Evolutionary conservation across 345 rosid species (phyloP).

Genomic region (Punica granatum): DNA sequence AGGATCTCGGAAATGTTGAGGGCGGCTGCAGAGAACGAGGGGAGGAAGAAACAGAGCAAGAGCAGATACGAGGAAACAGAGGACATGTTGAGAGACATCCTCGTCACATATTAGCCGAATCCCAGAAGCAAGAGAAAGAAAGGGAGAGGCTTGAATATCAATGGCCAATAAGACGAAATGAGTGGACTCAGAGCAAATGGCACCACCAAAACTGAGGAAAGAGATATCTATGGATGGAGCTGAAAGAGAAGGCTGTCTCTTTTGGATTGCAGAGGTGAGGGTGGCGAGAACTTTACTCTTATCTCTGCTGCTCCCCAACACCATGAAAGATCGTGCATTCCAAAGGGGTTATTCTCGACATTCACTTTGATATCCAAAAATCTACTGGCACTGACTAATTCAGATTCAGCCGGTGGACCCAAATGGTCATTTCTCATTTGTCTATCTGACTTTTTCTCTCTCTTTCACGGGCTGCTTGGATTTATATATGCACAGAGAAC

Average conservation of each 20-base stretch:
- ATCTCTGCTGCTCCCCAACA: background rate
- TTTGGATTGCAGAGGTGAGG: too few relatives aligned
- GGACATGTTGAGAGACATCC: background rate
- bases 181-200: background rate
- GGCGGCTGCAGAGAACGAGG: background rate
- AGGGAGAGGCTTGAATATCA: background rate
- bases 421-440: too few relatives aligned
- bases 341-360: too few relatives aligned
- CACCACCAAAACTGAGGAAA: background rate
- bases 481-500: background rate
- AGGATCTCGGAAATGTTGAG: conserved; percentile 5
- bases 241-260: too few relatives aligned
- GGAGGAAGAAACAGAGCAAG: background rate
- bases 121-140: too few relatives aligned
- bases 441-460: background rate
- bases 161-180: background rate
- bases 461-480: background rate
- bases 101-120: background rate
- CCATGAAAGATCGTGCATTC: background rate
- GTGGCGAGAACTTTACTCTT: background rate
- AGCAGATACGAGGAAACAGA: background rate
- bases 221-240: background rate
- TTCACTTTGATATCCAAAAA: too few relatives aligned
- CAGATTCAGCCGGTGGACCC: too few relatives aligned
- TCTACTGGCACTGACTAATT: too few relatives aligned